Evolutionary conservation across 75 land plant genomes (phyloP).

Genomic region (Adiantum capillusveneris): DNA sequence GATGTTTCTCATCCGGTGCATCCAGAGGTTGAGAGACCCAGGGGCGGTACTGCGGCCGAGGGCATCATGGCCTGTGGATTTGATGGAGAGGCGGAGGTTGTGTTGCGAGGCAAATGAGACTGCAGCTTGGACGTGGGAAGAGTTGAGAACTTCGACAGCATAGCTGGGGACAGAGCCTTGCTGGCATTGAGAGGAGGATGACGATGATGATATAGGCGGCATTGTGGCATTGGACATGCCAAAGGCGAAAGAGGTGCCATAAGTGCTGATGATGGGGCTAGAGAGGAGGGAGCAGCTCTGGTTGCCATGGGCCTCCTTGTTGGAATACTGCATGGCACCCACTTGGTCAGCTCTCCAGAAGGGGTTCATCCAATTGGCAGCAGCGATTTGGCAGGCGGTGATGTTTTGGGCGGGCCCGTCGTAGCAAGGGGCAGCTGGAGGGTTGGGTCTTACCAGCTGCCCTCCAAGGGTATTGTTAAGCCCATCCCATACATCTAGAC

Average conservation of each 20-base stretch:
- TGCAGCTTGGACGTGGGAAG: slow-evolving; percentile 8
- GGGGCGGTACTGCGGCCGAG: slow-evolving; percentile 21
- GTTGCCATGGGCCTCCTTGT: background rate
- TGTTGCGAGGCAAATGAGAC: slow-evolving; percentile 13
- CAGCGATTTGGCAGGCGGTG: background rate
- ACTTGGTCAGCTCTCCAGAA: slow-evolving; percentile 9
- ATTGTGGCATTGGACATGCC: too few species aligned
- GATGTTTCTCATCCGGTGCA: slow-evolving; percentile 14
- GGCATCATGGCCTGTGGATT: slow-evolving; percentile 25
- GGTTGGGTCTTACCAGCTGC: background rate
- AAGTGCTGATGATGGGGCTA: background rate
- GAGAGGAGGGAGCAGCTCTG: background rate
- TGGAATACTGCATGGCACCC: slow-evolving; percentile 4
- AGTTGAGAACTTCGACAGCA: background rate
- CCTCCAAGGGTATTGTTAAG: background rate
- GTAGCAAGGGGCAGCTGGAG: background rate
- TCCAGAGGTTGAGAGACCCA: slow-evolving; percentile 19
- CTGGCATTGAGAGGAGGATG: too few species aligned
- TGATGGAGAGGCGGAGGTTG: slow-evolving; percentile 19
- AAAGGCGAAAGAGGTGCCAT: too few species aligned
- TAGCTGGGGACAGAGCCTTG: background rate
- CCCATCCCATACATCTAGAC: background rate
- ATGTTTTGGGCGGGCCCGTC: background rate
- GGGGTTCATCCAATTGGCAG: slow-evolving; percentile 3
- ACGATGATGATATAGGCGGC: too few species aligned